Base-by-base conservation (phyloP, 2,329 filamentous ascomycete species). In the Periglandula ipomoeae region DNA sequence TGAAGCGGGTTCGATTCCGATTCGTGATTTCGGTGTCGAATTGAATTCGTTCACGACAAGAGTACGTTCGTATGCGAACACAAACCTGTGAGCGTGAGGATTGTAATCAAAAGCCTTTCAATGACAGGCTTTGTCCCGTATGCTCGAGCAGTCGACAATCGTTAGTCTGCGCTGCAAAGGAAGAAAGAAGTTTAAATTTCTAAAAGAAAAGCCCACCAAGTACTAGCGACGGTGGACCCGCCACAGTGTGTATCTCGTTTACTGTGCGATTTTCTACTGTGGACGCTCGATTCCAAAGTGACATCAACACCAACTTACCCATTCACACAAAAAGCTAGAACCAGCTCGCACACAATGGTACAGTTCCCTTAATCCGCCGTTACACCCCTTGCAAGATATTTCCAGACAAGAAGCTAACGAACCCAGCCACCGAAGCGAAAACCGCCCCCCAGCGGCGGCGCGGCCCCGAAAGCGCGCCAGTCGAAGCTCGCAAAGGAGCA, bases 401-500 rank as follows among this genome's bases (percentile, higher is more conserved):
- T 7, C 17, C 5, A 45, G 19, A 17, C 5, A 38, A 19, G 19
- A 23, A 3, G 39, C 39, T 41, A 26, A 37, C 10, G 4, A 19
- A 10, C 20, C 7, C 17, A 79, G 74, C 75, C 76, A 55, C 70
- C 75, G n/a, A 76, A 76, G 64, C 75, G 76, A 58, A 76, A 74
- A 59, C 57, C 67, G 19, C 53, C 64, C 42, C 61, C 64, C 46
- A 50, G 61, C 26, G 40, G 53, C 45, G 49, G 59, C 19, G 63
- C 17, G 49, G 61, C 51, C 56, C 56, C 64, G 48, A 70, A 62
- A 62, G 54, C 60, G 46, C 85, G 86, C 53, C 82, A 81, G 60
- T 95, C 90, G 51, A 94, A 89, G 66, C 87, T 96, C 58, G 91
- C 91, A 26, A 91, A 90, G 69, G 89, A 95, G 62, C 83, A 96